Percentiles rank a stretch among this genome's conserved stretches.
Conservation (phyloP, 2,329 filamentous ascomycete genomes). For the Diaporthe citri region DNA sequence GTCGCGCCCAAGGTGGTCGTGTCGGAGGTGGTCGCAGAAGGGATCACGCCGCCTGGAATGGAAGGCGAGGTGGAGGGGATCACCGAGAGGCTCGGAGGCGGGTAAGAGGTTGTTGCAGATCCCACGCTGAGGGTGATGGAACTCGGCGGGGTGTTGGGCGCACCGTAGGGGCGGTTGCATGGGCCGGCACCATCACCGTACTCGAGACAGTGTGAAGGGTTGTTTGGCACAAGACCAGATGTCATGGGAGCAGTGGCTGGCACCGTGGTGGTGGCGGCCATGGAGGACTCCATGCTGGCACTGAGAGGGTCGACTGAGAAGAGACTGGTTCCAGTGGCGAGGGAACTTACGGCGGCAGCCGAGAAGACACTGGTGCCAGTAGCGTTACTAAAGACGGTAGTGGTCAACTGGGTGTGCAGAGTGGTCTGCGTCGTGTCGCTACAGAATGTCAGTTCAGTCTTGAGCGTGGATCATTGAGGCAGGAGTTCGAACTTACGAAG, state of each 20-base stretch:
- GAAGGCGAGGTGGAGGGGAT: background rate
- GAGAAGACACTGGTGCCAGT: background rate
- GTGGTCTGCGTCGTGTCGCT: conserved; percentile 12
- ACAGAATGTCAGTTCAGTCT: background rate
- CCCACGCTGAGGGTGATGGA: conserved; percentile 32
- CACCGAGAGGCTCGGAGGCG: background rate
- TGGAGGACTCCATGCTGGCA: conserved; percentile 7
- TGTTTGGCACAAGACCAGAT: background rate
- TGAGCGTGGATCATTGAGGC: background rate
- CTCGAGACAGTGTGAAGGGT: conserved; percentile 32
- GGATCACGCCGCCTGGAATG: background rate
- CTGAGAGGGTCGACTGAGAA: conserved; percentile 17
- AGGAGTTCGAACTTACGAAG: conserved; percentile 14
- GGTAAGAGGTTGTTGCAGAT: background rate
- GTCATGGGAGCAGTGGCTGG: background rate
- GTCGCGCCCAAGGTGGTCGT: conserved; percentile 9
- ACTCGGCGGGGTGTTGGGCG: conserved; percentile 34
- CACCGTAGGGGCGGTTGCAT: conserved; percentile 38
- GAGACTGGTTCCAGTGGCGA: background rate
- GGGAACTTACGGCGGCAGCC: background rate
- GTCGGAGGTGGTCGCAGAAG: conserved; percentile 21
- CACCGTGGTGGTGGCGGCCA: background rate
- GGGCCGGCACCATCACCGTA: conserved; percentile 38
- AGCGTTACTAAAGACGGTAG: conserved; percentile 21
- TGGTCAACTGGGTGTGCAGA: conserved; percentile 2